phyloP scores from a whole-genome alignment of 306 rosid species.

The Inga leiocalycina region DNA sequence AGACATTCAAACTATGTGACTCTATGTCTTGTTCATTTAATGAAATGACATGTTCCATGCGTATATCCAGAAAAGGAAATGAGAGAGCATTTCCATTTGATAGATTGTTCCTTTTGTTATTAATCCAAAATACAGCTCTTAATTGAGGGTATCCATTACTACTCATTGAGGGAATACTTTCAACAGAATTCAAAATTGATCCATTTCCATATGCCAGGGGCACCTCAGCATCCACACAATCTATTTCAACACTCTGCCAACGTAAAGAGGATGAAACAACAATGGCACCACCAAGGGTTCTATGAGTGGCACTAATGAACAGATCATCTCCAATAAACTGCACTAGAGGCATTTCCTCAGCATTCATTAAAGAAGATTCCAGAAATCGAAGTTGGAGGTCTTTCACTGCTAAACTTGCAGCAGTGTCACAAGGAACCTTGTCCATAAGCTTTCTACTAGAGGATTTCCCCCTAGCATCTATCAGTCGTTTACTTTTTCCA shows the following conservation, averaged over 20 bases:
- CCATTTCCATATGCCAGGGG: slow-evolving; percentile 47
- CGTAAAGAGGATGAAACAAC: slow-evolving; percentile 74
- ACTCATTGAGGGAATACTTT: slow-evolving; percentile 48
- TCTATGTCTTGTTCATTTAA: slow-evolving; percentile 67
- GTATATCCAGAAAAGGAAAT: slow-evolving; percentile 66
- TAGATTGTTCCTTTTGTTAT: slow-evolving; percentile 45
- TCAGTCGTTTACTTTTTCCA: slow-evolving; percentile 55
- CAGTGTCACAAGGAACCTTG: slow-evolving; percentile 81
- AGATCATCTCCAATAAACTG: slow-evolving; percentile 80
- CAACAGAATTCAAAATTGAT: slow-evolving; percentile 39
- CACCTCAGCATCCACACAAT: slow-evolving; percentile 65
- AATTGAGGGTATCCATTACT: slow-evolving; percentile 62
- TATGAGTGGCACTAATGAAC: slow-evolving; percentile 71
- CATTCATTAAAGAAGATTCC: slow-evolving; percentile 64
- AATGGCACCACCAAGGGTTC: slow-evolving; percentile 91
- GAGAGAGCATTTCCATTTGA: slow-evolving; percentile 46
- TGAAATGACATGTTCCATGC: slow-evolving; percentile 70
- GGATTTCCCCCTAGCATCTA: slow-evolving; percentile 35
- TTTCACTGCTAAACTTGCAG: slow-evolving; percentile 62
- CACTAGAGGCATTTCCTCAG: slow-evolving; percentile 72
- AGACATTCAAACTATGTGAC: slow-evolving; percentile 75
- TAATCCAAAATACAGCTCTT: slow-evolving; percentile 89
- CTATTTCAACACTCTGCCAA: slow-evolving; percentile 77
- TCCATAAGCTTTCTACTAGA: slow-evolving; percentile 58
- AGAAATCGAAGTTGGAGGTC: slow-evolving; percentile 79